Base-by-base conservation (phyloP, 768 basidiomycete species). In the Boletus huronensis region DNA sequence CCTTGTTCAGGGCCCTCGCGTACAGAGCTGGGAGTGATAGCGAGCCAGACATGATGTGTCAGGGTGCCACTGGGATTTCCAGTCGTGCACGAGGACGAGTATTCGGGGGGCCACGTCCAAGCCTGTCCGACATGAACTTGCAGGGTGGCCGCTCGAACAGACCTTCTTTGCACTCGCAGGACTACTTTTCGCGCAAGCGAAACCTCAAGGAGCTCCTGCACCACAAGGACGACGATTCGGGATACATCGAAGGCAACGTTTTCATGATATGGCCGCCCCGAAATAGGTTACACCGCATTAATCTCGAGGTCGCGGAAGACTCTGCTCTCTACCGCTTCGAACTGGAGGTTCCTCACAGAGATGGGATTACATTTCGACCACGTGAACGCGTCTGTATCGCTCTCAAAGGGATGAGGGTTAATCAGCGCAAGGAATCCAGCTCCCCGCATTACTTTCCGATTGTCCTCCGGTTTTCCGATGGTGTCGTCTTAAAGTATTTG, bases 331-430 rank as follows among this genome's bases (percentile, higher is more conserved):
- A 69, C 54, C 69, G 69, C 39, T 74, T 80, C 54, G 74, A 77
- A 26, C 71, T 79, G 38, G 62, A 69, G 45, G 64, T 82, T 19
- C 60, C 69, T 4, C 73, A 74, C 42, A 50, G 48, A 23, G 48
- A 64, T 9, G 59, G 68, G 23, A 65, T 85, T 9, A 49, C 70
- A 32, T 72, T 82, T 53, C 67, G 72, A 35, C 67, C 77, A 6
- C 66, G 70, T 3, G 78, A 82, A 52, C 68, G 68, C 38, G 59
- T 85, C 25, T 65, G 65, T n/a, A 49, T 85, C n/a, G 73, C 78
- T 17, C 72, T 84, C 19, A 77, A 73, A 53, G 81, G 80, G 2
- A 71, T 71, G 25, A 55, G 53, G 26, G 54, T 82, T 21, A 69
- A 70, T 35, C 68, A 43, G 36, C 69, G 66, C 47, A 35, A 51